phyloP scores from a whole-genome alignment of 2,329 filamentous ascomycete genomes.

The Pseudogymnoascus sp. region DNA sequence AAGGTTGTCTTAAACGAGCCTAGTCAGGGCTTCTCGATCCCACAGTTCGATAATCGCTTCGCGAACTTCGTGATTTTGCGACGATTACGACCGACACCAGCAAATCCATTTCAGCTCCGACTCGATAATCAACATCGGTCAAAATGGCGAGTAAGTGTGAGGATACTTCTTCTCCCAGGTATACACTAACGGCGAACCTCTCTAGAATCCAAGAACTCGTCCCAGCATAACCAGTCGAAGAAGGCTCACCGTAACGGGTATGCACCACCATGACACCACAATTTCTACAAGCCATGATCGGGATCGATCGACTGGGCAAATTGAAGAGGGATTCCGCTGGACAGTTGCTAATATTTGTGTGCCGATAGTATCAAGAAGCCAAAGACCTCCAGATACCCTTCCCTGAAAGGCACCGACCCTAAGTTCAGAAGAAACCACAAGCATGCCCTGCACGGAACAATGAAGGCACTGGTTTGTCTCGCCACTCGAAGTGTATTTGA shows the following conservation, averaged over 20 bases:
- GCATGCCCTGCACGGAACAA: constrained; percentile 98
- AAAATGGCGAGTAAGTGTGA: constrained; percentile 61
- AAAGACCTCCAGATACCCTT: constrained; percentile 97
- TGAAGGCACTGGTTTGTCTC: constrained; percentile 83
- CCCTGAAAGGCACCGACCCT: constrained; percentile 95
- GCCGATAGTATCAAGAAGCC: constrained; percentile 96
- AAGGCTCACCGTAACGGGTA: constrained; percentile 99
- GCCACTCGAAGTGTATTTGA: neutral
- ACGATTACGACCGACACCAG: constrained; percentile 8
- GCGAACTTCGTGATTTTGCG: constrained; percentile 8
- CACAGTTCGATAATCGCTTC: constrained; percentile 8
- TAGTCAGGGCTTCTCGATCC: constrained; percentile 8
- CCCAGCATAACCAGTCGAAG: constrained; percentile 95
- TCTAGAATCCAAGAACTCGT: constrained; percentile 99
- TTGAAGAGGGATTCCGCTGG: neutral
- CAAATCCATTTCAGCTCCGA: constrained; percentile 8
- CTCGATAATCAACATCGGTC: constrained; percentile 27
- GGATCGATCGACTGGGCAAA: neutral
- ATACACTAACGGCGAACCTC: constrained; percentile 8
- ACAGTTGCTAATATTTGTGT: neutral
- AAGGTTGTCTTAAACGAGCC: constrained; percentile 8
- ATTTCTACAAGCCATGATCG: neutral
- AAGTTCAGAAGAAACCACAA: constrained; percentile 99
- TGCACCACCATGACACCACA: constrained; percentile 29
- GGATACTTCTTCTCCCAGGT: neutral